A percentile compares a stretch with the other conserved stretches of the same genome.
Evolutionary conservation across 257 asterid species (phyloP).

Genomic region (Thymus mandschuricus): DNA sequence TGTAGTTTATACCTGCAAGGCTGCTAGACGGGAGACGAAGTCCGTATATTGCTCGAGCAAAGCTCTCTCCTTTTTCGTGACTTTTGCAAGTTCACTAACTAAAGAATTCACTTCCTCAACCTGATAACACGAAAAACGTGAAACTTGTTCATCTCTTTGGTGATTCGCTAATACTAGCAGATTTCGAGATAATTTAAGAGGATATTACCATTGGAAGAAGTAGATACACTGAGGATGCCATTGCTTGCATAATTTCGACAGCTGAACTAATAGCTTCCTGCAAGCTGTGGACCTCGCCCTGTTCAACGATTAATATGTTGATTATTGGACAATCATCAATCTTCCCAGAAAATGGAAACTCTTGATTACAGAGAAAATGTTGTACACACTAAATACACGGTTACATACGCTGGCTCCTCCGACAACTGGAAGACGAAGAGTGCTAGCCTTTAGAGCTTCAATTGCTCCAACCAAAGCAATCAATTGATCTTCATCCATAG

Average conservation of each 20-base stretch:
- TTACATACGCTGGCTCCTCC: conserved; percentile 81
- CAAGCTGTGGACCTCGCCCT: conserved; percentile 76
- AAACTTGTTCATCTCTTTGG: neutral
- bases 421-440: conserved; percentile 83
- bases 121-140: conserved; percentile 37
- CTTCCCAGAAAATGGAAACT: no score
- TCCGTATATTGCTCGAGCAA: conserved; percentile 72
- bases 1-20: conserved; percentile 62
- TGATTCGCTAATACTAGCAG: neutral
- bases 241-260: conserved; percentile 73
- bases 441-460: conserved; percentile 91
- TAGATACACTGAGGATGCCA: conserved; percentile 55
- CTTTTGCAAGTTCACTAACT: conserved; percentile 69
- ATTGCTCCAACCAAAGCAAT: conserved; percentile 77
- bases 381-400: neutral
- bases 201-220: conserved; percentile 68
- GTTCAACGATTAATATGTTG: conserved; percentile 25
- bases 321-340: neutral
- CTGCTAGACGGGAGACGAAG: conserved; percentile 57
- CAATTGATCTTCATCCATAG: conserved; percentile 71
- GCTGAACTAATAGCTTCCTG: conserved; percentile 84
- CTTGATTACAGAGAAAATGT: neutral
- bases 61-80: conserved; percentile 68
- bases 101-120: conserved; percentile 66
- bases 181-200: conserved; percentile 17